phyloP scores from a whole-genome alignment of 305 asterid genomes.

The Galium porrigens region DNA sequence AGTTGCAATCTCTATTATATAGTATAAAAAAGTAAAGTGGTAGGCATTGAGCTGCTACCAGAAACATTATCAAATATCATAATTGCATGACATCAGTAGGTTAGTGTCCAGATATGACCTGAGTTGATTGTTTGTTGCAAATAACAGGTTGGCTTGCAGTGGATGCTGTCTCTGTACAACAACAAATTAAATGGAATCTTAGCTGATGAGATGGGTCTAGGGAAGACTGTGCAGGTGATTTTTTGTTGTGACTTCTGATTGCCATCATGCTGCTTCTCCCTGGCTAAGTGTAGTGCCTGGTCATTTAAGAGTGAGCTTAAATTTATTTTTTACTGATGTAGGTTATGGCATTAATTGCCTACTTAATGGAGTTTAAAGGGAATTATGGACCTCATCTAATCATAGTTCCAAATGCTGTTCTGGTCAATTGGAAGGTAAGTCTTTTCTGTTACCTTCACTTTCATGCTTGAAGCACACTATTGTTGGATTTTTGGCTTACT shows the following conservation, averaged over 20 bases:
- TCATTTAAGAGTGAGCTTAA: constrained; percentile 9
- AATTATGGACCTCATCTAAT: constrained; percentile 98
- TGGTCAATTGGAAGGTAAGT: constrained; percentile 96
- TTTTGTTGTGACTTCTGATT: not conserved
- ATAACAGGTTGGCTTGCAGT: constrained; percentile 94
- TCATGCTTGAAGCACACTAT: constrained; percentile 9
- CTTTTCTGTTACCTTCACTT: constrained; percentile 14
- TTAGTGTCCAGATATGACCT: constrained; percentile 16
- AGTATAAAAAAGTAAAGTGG: constrained; percentile 10
- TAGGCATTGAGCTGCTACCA: not conserved
- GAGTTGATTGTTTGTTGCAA: constrained; percentile 19
- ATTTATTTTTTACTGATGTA: constrained; percentile 20
- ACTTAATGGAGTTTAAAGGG: constrained; percentile 95
- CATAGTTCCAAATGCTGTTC: constrained; percentile 97
- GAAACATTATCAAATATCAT: not conserved
- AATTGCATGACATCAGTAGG: constrained; percentile 10
- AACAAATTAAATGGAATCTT: constrained; percentile 94
- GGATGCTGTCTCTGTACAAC: constrained; percentile 98
- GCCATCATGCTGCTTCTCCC: not conserved
- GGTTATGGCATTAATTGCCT: constrained; percentile 97
- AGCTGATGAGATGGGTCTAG: constrained; percentile 99
- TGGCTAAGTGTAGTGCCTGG: not conserved
- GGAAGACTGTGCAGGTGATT: constrained; percentile 96
- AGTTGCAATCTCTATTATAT: constrained; percentile 24
- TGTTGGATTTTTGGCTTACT: constrained; percentile 21